Percentiles rank a stretch among this genome's conserved stretches.
Conservation (phyloP, 306 rosid species). For the Dryas drummondii region DNA sequence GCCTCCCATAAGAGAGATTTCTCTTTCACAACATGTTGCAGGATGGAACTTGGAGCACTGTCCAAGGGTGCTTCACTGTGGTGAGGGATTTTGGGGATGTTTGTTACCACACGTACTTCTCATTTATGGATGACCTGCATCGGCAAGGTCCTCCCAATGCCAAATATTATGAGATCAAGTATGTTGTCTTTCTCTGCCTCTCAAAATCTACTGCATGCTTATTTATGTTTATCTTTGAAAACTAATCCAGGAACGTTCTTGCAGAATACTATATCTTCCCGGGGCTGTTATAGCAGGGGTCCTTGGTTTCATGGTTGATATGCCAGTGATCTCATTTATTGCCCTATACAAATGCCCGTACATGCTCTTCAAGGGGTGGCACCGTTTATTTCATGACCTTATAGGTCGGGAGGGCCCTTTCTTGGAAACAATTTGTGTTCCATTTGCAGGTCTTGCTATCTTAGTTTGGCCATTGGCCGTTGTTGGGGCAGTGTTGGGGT, state of each 20-base stretch:
- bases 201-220: neutral
- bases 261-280: slow-evolving; percentile 81
- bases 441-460: slow-evolving; percentile 95
- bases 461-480: slow-evolving; percentile 97
- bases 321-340: slow-evolving; percentile 63
- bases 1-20: slow-evolving; percentile 25
- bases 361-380: slow-evolving; percentile 97
- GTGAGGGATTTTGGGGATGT: slow-evolving; percentile 78
- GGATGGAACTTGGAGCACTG: slow-evolving; percentile 84
- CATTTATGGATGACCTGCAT: slow-evolving; percentile 71
- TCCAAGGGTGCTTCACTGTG: slow-evolving; percentile 53
- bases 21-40: slow-evolving; percentile 33
- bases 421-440: slow-evolving; percentile 97
- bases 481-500: slow-evolving; percentile 66
- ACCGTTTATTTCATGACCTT: slow-evolving; percentile 92
- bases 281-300: slow-evolving; percentile 62
- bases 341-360: slow-evolving; percentile 72
- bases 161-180: slow-evolving; percentile 84
- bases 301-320: slow-evolving; percentile 71
- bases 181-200: slow-evolving; percentile 10
- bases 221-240: neutral
- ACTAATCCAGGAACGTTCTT: slow-evolving; percentile 8
- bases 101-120: slow-evolving; percentile 71
- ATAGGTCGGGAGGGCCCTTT: slow-evolving; percentile 99
- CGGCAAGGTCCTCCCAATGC: slow-evolving; percentile 49